Percentiles rank a stretch among this genome's conserved stretches.
Evolutionary conservation across 306 rosid genomes (phyloP).

Genomic region (Vigna radiata): DNA sequence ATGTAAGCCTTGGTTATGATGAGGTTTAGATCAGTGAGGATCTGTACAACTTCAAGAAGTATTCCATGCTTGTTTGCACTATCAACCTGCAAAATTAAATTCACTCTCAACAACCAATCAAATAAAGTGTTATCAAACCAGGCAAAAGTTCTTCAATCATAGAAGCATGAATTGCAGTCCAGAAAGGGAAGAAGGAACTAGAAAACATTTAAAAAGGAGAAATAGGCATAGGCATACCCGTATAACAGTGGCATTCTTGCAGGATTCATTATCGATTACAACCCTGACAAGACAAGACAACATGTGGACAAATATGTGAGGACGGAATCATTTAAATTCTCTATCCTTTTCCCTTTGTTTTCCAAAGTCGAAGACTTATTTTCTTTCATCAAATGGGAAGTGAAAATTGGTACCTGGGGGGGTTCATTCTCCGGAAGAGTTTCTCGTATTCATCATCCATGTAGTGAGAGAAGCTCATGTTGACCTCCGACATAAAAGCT

Average conservation of each 20-base stretch:
- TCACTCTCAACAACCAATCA: conserved; percentile 10
- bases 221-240: conserved; percentile 56
- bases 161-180: conserved; percentile 13
- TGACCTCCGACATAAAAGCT: conserved; percentile 71
- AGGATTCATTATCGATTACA: conserved; percentile 87
- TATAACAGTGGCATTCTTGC: conserved; percentile 87
- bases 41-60: conserved; percentile 92
- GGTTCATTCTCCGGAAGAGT: conserved; percentile 89
- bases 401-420: conserved; percentile 67
- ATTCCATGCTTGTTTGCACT: conserved; percentile 90
- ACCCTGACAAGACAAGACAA: conserved; percentile 68
- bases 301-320: conserved; percentile 39
- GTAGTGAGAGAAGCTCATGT: conserved; percentile 80
- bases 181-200: neutral
- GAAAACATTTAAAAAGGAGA: neutral
- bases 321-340: conserved; percentile 39
- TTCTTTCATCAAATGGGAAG: conserved; percentile 37
- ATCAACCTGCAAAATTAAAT: conserved; percentile 63
- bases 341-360: neutral
- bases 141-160: conserved; percentile 21
- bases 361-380: neutral
- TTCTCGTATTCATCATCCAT: conserved; percentile 92
- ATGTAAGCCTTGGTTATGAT: conserved; percentile 86
- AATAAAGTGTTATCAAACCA: conserved; percentile 27
- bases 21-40: conserved; percentile 88